Evolutionary conservation across 768 basidiomycete genomes (phyloP), one percentile per base, ranked within the genome.

Genomic region (Kwoniella botswanensis): DNA sequence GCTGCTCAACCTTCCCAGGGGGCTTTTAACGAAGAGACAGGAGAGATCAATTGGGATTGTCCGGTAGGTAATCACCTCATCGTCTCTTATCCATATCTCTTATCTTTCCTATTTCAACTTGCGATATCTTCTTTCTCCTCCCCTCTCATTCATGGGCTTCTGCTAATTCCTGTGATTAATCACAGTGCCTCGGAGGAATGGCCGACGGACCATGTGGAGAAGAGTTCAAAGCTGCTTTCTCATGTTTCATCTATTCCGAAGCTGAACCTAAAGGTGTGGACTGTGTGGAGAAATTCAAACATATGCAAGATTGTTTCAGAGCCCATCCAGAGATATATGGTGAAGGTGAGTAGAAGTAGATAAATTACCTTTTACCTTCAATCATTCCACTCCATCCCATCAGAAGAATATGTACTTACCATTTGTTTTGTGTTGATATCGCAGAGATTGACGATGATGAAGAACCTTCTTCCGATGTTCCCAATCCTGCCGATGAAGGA

Each of bases 1-100:
- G 74, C 77, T 24, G 60, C 65, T 13, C 54, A 70, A 11, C 66
- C 76, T n/a, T 68, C 64, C 50, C 71, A 83, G 53, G 88, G 88
- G 50, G 96, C 97, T 4, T 98, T 88, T 87, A 92, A 99, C 85
- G 95, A 95, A 21, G 94, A 89, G 72, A 99, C 97, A 1, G 97
- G 97, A 55, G 94, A 98, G 87, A 98, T 99, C 79, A 99, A 99
- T 86, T 99, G 97, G 97, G 97, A 98, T 82, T 99, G 97, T 83
- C 94, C 97, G 1, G 82, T 83, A 43, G 67, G 82, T 81, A 4
- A 44, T 6, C 29, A 3, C 24, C n/a, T 35, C 44, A 46, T 46
- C 12, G 10, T 6, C 17, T 46, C 6, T 46, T 17, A 46, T 12
- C 44, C 44, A 46, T 4, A 26, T 26, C 26, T 26, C 4, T 4